Evolutionary conservation across 352 stramenopile genomes (phyloP).

Genomic region (Pythium brassicae): DNA sequence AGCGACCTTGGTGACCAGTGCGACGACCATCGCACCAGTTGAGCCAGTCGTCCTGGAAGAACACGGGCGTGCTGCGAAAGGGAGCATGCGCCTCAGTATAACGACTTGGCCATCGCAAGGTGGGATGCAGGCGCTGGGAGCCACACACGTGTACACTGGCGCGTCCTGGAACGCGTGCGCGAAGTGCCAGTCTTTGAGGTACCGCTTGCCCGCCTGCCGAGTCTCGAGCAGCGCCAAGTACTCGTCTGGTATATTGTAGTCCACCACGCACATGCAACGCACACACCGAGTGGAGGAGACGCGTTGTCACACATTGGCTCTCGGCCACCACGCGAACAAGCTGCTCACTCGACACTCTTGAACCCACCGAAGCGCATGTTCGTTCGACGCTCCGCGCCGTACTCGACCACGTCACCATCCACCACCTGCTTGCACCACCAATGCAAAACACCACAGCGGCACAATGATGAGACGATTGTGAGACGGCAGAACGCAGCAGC

Average conservation of each 20-base stretch:
- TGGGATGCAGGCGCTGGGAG: neutral
- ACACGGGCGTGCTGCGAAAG: slow-evolving; percentile 59
- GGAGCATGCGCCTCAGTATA: neutral
- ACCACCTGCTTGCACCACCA: slow-evolving; percentile 34
- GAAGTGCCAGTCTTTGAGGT: slow-evolving; percentile 88
- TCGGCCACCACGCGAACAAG: neutral
- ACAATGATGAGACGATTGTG: neutral
- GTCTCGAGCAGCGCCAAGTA: slow-evolving; percentile 61
- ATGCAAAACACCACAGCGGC: neutral
- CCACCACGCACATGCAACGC: neutral
- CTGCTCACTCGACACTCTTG: no score
- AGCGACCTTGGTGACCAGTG: no score
- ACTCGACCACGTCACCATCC: slow-evolving; percentile 52
- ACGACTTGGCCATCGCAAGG: neutral
- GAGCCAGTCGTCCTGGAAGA: slow-evolving; percentile 91
- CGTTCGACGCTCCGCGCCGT: slow-evolving; percentile 48
- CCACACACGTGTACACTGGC: slow-evolving; percentile 49
- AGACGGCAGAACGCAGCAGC: no score
- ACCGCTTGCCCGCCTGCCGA: slow-evolving; percentile 41
- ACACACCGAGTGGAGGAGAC: neutral
- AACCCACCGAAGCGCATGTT: slow-evolving; percentile 57
- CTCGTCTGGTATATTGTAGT: slow-evolving; percentile 38
- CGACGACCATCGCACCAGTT: slow-evolving; percentile 61
- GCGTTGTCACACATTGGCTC: neutral
- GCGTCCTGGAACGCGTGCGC: slow-evolving; percentile 47